Percentiles rank a stretch among this genome's conserved stretches.
These are phyloP conservation scores for Neurospora sp. DNA, from an alignment of 495 filamentous ascomycete genomes.

Conservation along the genomic window DNA sequence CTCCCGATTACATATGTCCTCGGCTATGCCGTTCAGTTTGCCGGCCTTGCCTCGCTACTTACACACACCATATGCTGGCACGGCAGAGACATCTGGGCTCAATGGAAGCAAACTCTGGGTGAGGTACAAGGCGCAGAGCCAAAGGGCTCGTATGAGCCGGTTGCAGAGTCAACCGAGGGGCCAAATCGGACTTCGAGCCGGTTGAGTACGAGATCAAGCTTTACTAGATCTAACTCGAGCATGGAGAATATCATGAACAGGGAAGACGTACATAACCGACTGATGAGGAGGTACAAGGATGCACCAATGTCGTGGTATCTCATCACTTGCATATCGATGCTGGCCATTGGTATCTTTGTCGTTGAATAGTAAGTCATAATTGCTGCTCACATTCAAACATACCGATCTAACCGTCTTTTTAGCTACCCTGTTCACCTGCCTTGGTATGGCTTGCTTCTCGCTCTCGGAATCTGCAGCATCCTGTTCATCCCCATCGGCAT, in stretches of 20 bases:
- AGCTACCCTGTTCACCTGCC: slow-evolving; percentile 65
- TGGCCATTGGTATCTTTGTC: slow-evolving; percentile 68
- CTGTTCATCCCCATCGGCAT: slow-evolving; percentile 75
- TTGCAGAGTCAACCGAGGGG: slow-evolving; percentile 19
- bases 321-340: slow-evolving; percentile 55
- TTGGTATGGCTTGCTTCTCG: slow-evolving; percentile 70
- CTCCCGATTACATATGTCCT: slow-evolving; percentile 75
- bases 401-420: slow-evolving; percentile 9
- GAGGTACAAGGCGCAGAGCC: slow-evolving; percentile 31
- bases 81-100: slow-evolving; percentile 61
- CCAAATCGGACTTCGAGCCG: slow-evolving; percentile 1
- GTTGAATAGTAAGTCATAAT: slow-evolving; percentile 55
- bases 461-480: slow-evolving; percentile 59
- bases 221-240: slow-evolving; percentile 26
- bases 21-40: slow-evolving; percentile 73
- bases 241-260: slow-evolving; percentile 49
- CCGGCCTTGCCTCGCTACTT: slow-evolving; percentile 59
- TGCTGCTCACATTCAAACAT: not conserved
- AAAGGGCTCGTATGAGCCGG: slow-evolving; percentile 35
- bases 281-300: slow-evolving; percentile 67
- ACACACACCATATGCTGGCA: slow-evolving; percentile 68
- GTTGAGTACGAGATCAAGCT: slow-evolving; percentile 1
- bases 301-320: slow-evolving; percentile 74
- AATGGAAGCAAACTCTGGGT: slow-evolving; percentile 48
- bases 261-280: slow-evolving; percentile 69